Percentiles rank a stretch among this genome's conserved stretches.
Evolutionary conservation across 441 rosid species (phyloP).

Genomic region (Melastoma candidum): DNA sequence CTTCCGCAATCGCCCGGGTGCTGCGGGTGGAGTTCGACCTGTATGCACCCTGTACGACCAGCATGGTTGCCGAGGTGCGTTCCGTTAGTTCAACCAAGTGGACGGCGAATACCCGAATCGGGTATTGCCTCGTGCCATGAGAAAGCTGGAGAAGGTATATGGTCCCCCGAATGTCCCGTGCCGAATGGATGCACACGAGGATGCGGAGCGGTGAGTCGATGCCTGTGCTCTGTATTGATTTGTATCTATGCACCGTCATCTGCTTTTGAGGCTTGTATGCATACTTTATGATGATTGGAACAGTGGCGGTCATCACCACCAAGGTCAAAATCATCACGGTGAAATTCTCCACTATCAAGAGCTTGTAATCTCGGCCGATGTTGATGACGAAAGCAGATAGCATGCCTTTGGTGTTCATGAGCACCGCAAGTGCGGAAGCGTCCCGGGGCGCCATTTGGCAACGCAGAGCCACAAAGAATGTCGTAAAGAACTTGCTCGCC

Average conservation of each 20-base stretch:
- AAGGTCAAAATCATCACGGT: neutral
- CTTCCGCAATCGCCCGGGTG: neutral
- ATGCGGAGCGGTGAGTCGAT: slow-evolving; percentile 2
- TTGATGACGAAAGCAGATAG: slow-evolving; percentile 9
- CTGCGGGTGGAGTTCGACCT: neutral
- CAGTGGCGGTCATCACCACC: slow-evolving; percentile 4
- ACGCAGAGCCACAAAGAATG: slow-evolving; percentile 8
- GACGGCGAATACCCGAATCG: slow-evolving; percentile 29
- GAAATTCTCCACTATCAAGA: neutral
- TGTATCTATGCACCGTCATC: neutral
- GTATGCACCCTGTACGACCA: slow-evolving; percentile 39
- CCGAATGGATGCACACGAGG: slow-evolving; percentile 2
- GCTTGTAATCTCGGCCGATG: slow-evolving; percentile 9
- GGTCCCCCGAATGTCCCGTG: slow-evolving; percentile 15
- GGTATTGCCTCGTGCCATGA: slow-evolving; percentile 30
- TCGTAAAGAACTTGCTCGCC: slow-evolving; percentile 9
- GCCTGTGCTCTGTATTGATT: slow-evolving; percentile 1
- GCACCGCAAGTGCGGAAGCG: slow-evolving; percentile 3
- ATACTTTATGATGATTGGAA: slow-evolving; percentile 2
- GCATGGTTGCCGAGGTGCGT: slow-evolving; percentile 32
- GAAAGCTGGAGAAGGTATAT: slow-evolving; percentile 21
- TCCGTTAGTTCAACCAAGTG: slow-evolving; percentile 32
- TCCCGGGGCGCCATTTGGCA: slow-evolving; percentile 1
- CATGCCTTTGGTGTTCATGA: slow-evolving; percentile 19
- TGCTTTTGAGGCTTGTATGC: neutral